These are phyloP conservation scores for Heliosperma pusillum DNA, from an alignment of 148 eudicot genomes.

Conservation along the genomic window DNA sequence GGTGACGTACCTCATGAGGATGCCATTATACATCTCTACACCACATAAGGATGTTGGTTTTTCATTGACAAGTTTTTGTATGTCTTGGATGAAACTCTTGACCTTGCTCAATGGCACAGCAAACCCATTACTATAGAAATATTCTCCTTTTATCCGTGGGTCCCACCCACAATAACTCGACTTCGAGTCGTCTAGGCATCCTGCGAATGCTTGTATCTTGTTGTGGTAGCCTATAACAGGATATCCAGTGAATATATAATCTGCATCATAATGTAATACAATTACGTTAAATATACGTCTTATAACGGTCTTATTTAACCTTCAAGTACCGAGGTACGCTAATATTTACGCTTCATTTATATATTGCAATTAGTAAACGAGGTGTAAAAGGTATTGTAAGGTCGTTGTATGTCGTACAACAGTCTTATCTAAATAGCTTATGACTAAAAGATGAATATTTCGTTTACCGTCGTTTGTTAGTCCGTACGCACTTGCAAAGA, in stretches of 20 bases:
- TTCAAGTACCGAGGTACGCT: no score
- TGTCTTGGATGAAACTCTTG: slow-evolving; percentile 7
- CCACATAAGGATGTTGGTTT: not conserved
- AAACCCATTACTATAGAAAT: not conserved
- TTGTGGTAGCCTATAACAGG: slow-evolving; percentile 18
- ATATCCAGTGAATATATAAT: not conserved
- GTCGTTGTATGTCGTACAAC: no score
- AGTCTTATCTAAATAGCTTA: no score
- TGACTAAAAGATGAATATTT: not conserved
- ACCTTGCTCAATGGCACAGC: slow-evolving; percentile 1
- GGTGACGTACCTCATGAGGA: slow-evolving; percentile 16
- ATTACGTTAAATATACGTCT: no score
- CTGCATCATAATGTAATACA: not conserved
- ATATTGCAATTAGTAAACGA: no score
- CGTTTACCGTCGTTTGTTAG: slow-evolving; percentile 17
- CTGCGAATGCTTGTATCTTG: slow-evolving; percentile 11
- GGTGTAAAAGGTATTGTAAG: no score
- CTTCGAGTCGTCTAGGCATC: not conserved
- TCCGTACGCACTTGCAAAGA: not conserved
- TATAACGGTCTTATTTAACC: no score
- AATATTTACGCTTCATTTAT: no score
- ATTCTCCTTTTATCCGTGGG: slow-evolving; percentile 10
- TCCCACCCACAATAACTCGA: slow-evolving; percentile 14
- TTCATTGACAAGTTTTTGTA: not conserved
- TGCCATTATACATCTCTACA: not conserved